A percentile compares a stretch with the other conserved stretches of the same genome.
These are phyloP conservation scores for Diaporthe citri DNA, from an alignment of 2,329 filamentous ascomycete genomes.

Conservation along the genomic window DNA sequence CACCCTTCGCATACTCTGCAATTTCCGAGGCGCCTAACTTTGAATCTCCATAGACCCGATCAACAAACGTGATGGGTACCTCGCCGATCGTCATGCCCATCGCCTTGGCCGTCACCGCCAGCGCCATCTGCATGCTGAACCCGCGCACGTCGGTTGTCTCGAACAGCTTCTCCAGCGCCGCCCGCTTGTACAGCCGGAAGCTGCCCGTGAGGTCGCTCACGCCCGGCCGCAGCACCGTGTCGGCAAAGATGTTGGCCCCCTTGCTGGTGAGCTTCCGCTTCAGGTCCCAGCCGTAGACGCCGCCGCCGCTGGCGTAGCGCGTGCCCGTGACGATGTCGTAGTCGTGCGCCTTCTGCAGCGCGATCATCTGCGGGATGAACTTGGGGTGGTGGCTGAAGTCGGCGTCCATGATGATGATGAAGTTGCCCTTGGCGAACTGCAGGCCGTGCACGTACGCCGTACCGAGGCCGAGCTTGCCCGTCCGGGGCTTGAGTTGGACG, in stretches of 20 bases:
- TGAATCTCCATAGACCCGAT: conserved; percentile 84
- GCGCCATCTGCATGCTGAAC: conserved; percentile 99
- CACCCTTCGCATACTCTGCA: conserved; percentile 65
- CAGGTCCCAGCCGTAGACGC: conserved; percentile 96
- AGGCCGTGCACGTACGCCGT: conserved; percentile 97
- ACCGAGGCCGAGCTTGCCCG: conserved; percentile 96
- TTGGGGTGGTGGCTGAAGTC: conserved; percentile 99
- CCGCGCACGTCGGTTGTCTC: conserved; percentile 93
- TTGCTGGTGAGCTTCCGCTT: conserved; percentile 88
- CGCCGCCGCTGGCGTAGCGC: conserved; percentile 88
- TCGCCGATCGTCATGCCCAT: conserved; percentile 96
- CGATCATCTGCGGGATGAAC: conserved; percentile 96
- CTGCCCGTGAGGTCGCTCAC: conserved; percentile 96
- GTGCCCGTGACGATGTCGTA: conserved; percentile 99
- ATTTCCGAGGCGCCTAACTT: conserved; percentile 7
- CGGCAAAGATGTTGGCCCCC: conserved; percentile 94
- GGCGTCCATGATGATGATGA: conserved; percentile 99
- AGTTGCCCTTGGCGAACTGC: conserved; percentile 91
- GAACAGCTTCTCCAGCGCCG: conserved; percentile 90
- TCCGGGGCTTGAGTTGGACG: conserved; percentile 86
- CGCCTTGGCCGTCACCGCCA: conserved; percentile 97
- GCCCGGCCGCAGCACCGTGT: conserved; percentile 91
- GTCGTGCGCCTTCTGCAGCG: conserved; percentile 78
- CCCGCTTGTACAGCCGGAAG: conserved; percentile 94
- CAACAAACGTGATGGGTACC: conserved; percentile 96